phyloP scores from a whole-genome alignment of 306 rosid genomes.

The Spatholobus suberectus region DNA sequence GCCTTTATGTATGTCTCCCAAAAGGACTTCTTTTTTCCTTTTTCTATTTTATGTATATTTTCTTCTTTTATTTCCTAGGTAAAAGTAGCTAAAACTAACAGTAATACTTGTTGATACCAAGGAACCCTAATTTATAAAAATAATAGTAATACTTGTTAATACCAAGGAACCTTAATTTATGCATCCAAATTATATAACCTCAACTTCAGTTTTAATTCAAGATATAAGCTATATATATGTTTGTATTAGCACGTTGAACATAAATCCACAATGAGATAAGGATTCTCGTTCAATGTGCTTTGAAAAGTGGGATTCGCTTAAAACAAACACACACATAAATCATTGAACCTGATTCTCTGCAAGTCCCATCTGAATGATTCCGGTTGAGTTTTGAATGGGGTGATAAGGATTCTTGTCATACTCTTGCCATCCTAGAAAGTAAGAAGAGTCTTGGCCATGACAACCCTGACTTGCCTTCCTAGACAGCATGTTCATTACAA shows the following conservation, averaged over 20 bases:
- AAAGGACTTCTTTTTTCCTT: background rate
- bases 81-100: too few species aligned
- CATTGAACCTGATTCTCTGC: slow-evolving; percentile 96
- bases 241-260: too few species aligned
- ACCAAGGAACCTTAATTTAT: background rate
- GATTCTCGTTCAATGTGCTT: too few species aligned
- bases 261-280: too few species aligned
- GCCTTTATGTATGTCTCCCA: background rate
- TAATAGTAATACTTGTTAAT: background rate
- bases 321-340: too few species aligned
- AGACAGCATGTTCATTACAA: slow-evolving; percentile 61
- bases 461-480: slow-evolving; percentile 62
- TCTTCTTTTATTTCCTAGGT: background rate
- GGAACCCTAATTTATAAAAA: background rate
- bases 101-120: background rate
- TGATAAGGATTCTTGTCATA: slow-evolving; percentile 85
- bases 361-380: slow-evolving; percentile 95
- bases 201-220: background rate
- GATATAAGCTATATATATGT: too few species aligned
- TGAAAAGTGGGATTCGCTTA: too few species aligned
- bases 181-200: background rate
- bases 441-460: slow-evolving; percentile 85
- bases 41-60: background rate
- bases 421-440: slow-evolving; percentile 83
- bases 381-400: slow-evolving; percentile 61